Percentiles rank a stretch among this genome's conserved stretches.
Conservation (phyloP, 2,329 filamentous ascomycete species). For the Penicillium sp. region DNA sequence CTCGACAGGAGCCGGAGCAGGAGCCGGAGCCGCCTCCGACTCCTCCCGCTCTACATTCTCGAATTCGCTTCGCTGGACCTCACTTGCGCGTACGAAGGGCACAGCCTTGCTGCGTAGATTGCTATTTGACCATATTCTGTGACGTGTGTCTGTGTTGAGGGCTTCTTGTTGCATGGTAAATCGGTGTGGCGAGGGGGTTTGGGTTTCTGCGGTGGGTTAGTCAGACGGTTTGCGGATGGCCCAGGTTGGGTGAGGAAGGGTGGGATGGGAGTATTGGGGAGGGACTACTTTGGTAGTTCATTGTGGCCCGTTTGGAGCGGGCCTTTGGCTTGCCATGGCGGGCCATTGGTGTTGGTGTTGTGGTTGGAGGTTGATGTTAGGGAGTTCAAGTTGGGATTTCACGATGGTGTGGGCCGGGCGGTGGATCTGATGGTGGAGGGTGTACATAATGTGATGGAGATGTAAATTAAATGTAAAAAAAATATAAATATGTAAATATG, state of each 20-base stretch:
- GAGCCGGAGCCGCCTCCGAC: no score
- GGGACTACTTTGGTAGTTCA: slow-evolving; percentile 5
- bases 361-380: not conserved
- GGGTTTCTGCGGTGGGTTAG: slow-evolving; percentile 13
- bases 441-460: no score
- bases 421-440: no score
- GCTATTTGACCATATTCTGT: slow-evolving; percentile 51
- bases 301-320: slow-evolving; percentile 18
- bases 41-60: slow-evolving; percentile 13
- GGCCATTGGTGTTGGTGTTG: slow-evolving; percentile 20
- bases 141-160: slow-evolving; percentile 59
- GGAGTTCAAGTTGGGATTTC: no score
- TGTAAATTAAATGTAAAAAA: no score
- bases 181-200: slow-evolving; percentile 23
- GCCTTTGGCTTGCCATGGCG: slow-evolving; percentile 32
- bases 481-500: no score
- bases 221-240: not conserved
- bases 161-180: slow-evolving; percentile 62
- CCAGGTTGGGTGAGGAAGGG: not conserved
- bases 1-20: no score
- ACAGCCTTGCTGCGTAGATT: slow-evolving; percentile 61
- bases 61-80: slow-evolving; percentile 44
- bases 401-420: no score
- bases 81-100: slow-evolving; percentile 65
- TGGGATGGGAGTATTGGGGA: not conserved